These are phyloP conservation scores for Neoboletus brunneissimus DNA, from an alignment of 768 basidiomycete genomes.

Conservation along the genomic window DNA sequence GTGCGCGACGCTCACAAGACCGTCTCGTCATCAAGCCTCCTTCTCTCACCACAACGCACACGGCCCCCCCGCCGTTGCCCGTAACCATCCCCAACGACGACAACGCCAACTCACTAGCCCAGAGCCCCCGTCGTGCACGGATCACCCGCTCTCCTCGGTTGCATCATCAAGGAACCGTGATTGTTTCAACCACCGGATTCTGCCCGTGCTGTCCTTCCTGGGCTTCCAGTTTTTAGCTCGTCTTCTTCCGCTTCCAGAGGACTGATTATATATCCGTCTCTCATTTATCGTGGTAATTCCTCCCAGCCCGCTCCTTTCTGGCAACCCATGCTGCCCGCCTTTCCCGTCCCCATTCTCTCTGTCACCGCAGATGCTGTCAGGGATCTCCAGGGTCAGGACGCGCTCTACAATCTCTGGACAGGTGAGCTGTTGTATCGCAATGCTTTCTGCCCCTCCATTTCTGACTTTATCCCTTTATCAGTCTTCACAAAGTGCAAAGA, in stretches of 20 bases:
- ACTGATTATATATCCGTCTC: constrained; percentile 20
- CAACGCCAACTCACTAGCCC: background rate
- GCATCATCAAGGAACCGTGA: constrained; percentile 28
- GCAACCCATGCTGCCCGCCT: constrained; percentile 43
- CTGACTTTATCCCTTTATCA: constrained; percentile 29
- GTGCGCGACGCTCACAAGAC: constrained; percentile 17
- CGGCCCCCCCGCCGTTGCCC: constrained; percentile 7
- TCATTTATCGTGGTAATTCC: constrained; percentile 6
- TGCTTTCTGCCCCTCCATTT: background rate
- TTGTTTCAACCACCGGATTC: constrained; percentile 22
- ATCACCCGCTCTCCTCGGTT: constrained; percentile 24
- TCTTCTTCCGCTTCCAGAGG: constrained; percentile 17
- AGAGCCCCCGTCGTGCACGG: constrained; percentile 10
- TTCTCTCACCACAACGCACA: constrained; percentile 21
- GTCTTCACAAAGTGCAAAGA: constrained; percentile 86
- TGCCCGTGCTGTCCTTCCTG: constrained; percentile 16
- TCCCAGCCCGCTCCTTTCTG: constrained; percentile 10
- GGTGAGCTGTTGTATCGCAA: constrained; percentile 37
- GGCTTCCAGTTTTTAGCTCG: constrained; percentile 9
- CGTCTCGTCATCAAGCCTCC: constrained; percentile 14
- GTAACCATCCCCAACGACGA: constrained; percentile 12
- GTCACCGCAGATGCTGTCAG: constrained; percentile 63
- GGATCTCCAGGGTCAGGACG: constrained; percentile 66
- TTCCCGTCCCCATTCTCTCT: constrained; percentile 65
- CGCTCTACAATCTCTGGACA: constrained; percentile 65